These are phyloP conservation scores for Veloporphyrellus conicus DNA, from an alignment of 1,284 basidiomycete genomes.

Conservation along the genomic window DNA sequence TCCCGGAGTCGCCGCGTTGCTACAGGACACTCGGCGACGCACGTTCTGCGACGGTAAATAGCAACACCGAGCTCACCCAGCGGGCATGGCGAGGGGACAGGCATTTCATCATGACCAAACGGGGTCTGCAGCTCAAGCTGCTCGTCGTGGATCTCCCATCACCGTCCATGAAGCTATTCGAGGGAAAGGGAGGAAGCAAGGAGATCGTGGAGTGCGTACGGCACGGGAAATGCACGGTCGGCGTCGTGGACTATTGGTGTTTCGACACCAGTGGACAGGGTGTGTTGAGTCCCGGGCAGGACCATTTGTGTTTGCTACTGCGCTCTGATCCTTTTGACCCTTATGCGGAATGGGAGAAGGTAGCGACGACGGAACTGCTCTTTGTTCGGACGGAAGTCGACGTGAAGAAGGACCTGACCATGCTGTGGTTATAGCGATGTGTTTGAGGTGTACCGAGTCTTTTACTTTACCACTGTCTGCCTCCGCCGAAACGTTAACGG, in stretches of 20 bases:
- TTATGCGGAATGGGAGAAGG: conserved; percentile 29
- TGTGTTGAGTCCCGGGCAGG: conserved; percentile 22
- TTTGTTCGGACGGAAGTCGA: conserved; percentile 25
- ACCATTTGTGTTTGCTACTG: conserved; percentile 29
- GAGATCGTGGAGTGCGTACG: conserved; percentile 12
- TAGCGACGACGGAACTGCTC: conserved; percentile 23
- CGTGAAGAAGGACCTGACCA: conserved; percentile 13
- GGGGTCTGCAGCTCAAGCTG: conserved; percentile 30
- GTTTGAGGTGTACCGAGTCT: too few species aligned
- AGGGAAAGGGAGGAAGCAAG: conserved; percentile 15
- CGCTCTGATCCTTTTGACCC: conserved; percentile 31
- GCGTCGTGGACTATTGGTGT: conserved; percentile 32
- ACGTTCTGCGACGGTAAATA: not conserved
- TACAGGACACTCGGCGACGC: conserved; percentile 20
- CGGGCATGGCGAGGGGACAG: conserved; percentile 26
- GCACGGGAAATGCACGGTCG: conserved; percentile 25
- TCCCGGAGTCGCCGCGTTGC: conserved; percentile 30
- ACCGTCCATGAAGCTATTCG: conserved; percentile 13
- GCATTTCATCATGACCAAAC: conserved; percentile 33
- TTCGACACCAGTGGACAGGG: conserved; percentile 29
- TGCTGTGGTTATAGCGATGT: conserved; percentile 25
- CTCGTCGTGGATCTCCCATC: conserved; percentile 26
- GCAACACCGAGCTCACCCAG: not conserved
- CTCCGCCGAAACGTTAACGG: too few species aligned
- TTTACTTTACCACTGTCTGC: too few species aligned